phyloP scores from a whole-genome alignment of 1,139 yeast genomes.

The Sugiyamaella grinbergsii region DNA sequence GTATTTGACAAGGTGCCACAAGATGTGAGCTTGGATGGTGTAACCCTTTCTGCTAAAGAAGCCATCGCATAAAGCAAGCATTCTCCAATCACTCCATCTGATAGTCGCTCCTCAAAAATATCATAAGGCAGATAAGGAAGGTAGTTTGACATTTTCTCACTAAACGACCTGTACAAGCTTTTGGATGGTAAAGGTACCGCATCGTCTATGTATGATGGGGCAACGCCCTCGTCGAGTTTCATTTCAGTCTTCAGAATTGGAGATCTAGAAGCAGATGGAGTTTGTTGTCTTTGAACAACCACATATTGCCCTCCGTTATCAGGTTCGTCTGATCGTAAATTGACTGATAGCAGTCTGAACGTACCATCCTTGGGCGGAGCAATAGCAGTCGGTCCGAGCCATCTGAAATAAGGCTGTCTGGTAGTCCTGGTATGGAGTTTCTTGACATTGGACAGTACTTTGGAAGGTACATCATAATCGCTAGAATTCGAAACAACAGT shows the following conservation, averaged over 20 bases:
- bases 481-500: background rate
- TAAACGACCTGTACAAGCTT: conserved; percentile 18
- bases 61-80: conserved; percentile 35
- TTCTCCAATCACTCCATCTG: conserved; percentile 32
- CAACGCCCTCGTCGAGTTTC: background rate
- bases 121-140: conserved; percentile 34
- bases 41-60: conserved; percentile 30
- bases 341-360: conserved; percentile 36
- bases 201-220: conserved; percentile 1
- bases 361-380: conserved; percentile 37
- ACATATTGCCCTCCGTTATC: conserved; percentile 17
- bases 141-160: conserved; percentile 29
- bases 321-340: conserved; percentile 25
- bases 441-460: background rate
- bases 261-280: background rate
- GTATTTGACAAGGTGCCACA: background rate
- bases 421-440: conserved; percentile 20
- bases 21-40: conserved; percentile 1
- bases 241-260: background rate
- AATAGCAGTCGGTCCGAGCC: conserved; percentile 39
- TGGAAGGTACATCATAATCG: background rate
- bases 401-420: conserved; percentile 37
- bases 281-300: conserved; percentile 15
- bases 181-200: conserved; percentile 16
- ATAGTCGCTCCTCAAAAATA: conserved; percentile 30